Base-by-base conservation (phyloP, 2,329 filamentous ascomycete species). In the Colletotrichum spinosum region DNA sequence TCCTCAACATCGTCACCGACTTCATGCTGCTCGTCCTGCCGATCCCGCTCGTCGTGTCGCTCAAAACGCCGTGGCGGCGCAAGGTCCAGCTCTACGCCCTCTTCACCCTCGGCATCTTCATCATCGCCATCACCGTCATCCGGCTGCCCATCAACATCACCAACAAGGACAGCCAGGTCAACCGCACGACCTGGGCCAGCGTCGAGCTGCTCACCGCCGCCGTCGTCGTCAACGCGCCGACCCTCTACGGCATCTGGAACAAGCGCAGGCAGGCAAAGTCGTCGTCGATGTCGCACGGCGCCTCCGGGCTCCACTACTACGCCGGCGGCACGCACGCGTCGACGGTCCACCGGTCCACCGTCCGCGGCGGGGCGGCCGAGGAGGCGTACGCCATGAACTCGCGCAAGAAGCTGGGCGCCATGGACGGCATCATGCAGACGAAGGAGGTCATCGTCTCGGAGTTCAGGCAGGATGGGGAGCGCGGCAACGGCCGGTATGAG, bases 81-180 rank as follows among this genome's bases (percentile, higher is more conserved):
- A 79, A 79, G 51, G 12, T 73, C 1, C 73, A 76, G 10, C 68
- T 80, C 0, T 67, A 71, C n/a, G 52, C 56, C 0, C 72, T 81
- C 0, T 80, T 79, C 55, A 75, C 73, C 2, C 71, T 81, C 13
- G 78, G 78, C 13, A 70, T 77, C 13, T 77, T 80, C 51, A 78
- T 80, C 60, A 78, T 80, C 50, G 69, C 73, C 33, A 74, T 80
- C 33, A 80, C 78, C 1, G 69, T 78, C n/a, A 72, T 79, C 17
- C 74, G 78, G 6, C 71, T 81, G 2, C 77, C 75, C 1, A 77
- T 79, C 56, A 79, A 78, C 55, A 64, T 72, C n/a, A 66, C 69
- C 15, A 72, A 77, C 38, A 75, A 76, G 49, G 70, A 75, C 46
- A 72, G 72, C 33, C 78, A 79, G 44, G 67, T 75, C 6, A 76